Percentiles rank a stretch among this genome's conserved stretches.
Conservation (phyloP, 768 basidiomycete species). For the Phlebiopsis flavidoalba region DNA sequence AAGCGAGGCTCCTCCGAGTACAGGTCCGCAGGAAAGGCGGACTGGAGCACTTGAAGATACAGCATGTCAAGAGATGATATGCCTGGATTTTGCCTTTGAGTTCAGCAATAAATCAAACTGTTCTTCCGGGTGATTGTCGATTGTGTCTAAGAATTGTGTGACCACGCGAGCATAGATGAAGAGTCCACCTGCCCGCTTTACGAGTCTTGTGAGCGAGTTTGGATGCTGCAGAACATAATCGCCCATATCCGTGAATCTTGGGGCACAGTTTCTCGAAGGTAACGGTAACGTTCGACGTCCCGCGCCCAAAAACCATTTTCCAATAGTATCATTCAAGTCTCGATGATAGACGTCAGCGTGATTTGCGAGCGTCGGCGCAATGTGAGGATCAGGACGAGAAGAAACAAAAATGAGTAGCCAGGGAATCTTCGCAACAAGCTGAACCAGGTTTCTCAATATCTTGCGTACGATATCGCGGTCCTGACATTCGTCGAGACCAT, state of each 20-base stretch:
- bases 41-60: not conserved
- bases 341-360: not conserved
- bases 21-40: not conserved
- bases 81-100: too few species aligned
- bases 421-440: not conserved
- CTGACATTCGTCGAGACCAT: not conserved
- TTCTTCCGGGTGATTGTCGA: not conserved
- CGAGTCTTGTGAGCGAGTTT: not conserved
- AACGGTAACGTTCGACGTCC: not conserved
- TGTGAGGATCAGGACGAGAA: not conserved
- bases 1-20: too few species aligned
- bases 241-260: not conserved
- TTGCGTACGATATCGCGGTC: not conserved
- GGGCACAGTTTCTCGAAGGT: not conserved
- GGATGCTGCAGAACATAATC: not conserved
- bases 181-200: not conserved
- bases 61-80: not conserved
- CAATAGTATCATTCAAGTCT: too few species aligned
- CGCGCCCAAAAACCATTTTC: too few species aligned
- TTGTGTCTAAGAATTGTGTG: not conserved
- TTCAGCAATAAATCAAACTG: not conserved
- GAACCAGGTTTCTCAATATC: not conserved
- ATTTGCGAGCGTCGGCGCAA: not conserved
- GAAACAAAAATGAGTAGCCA: not conserved
- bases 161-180: not conserved